Evolutionary conservation across 441 rosid species (phyloP).

Genomic region (Adansonia gregorii): DNA sequence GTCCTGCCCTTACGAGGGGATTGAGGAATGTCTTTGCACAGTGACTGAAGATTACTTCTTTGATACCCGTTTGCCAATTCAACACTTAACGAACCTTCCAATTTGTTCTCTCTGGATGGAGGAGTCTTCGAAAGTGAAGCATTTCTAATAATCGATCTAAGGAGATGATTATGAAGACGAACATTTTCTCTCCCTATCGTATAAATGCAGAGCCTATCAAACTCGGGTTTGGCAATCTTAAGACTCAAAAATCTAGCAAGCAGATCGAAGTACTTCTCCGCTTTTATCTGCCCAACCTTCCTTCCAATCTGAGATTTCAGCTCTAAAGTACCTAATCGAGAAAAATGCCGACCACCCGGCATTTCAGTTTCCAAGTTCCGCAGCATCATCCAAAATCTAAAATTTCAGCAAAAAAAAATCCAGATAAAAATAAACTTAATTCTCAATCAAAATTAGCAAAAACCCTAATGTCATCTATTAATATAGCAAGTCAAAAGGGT

Average conservation of each 20-base stretch:
- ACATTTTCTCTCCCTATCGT: slow-evolving; percentile 51
- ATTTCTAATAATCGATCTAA: slow-evolving; percentile 52
- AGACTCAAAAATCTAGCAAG: slow-evolving; percentile 44
- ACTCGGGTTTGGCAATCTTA: slow-evolving; percentile 49
- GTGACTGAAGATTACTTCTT: slow-evolving; percentile 42
- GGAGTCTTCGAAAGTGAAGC: slow-evolving; percentile 43
- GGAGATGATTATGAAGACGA: slow-evolving; percentile 52
- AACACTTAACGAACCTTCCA: slow-evolving; percentile 31
- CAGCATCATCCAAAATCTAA: slow-evolving; percentile 30
- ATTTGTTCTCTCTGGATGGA: slow-evolving; percentile 34
- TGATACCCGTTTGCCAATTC: slow-evolving; percentile 44
- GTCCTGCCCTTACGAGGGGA: slow-evolving; percentile 57
- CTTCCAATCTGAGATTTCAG: slow-evolving; percentile 48
- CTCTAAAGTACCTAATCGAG: slow-evolving; percentile 46
- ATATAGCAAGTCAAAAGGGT: slow-evolving; percentile 33
- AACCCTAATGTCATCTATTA: slow-evolving; percentile 27
- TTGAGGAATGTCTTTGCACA: slow-evolving; percentile 47
- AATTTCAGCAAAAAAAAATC: slow-evolving; percentile 6
- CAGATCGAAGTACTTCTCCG: slow-evolving; percentile 48
- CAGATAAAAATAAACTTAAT: background rate
- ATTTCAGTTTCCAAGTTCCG: slow-evolving; percentile 41
- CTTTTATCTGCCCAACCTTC: slow-evolving; percentile 50
- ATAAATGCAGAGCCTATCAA: slow-evolving; percentile 46
- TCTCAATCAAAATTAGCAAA: slow-evolving; percentile 18
- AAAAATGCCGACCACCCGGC: slow-evolving; percentile 46